A percentile compares a stretch with the other conserved stretches of the same genome.
Conservation (phyloP, 2,329 filamentous ascomycete species). For the Penicillium sp. region DNA sequence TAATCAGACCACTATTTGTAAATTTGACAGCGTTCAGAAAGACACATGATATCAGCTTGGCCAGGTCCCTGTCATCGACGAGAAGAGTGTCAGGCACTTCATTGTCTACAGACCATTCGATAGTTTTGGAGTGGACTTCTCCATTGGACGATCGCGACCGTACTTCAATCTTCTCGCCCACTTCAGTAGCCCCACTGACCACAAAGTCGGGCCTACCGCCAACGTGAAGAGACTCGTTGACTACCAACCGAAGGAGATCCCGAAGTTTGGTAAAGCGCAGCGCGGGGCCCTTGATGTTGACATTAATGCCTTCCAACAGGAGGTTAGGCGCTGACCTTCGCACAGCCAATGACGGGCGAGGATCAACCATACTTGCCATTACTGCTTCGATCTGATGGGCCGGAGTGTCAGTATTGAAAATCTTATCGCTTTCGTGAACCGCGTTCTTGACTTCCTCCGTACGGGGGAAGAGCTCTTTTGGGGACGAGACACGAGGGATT, state of each 20-base stretch:
- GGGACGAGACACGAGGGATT: constrained; percentile 35
- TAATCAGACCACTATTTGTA: constrained; percentile 67
- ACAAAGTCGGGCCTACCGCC: constrained; percentile 55
- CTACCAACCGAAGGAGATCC: constrained; percentile 51
- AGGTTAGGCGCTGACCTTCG: constrained; percentile 43
- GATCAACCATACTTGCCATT: constrained; percentile 44
- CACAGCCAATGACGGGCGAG: constrained; percentile 41
- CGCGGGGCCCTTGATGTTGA: constrained; percentile 40
- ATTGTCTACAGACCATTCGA: constrained; percentile 54
- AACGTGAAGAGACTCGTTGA: constrained; percentile 54
- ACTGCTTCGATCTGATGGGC: constrained; percentile 45
- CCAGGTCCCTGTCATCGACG: constrained; percentile 66
- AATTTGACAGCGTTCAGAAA: constrained; percentile 73
- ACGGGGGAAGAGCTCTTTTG: constrained; percentile 43
- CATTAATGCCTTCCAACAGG: constrained; percentile 41
- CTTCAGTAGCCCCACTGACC: constrained; percentile 48
- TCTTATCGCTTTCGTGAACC: constrained; percentile 49
- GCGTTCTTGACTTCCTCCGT: constrained; percentile 48
- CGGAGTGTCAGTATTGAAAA: constrained; percentile 43
- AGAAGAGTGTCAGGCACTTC: constrained; percentile 52
- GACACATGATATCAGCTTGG: constrained; percentile 67
- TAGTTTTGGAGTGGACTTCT: constrained; percentile 48
- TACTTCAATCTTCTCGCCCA: constrained; percentile 53
- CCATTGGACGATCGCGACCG: constrained; percentile 51
- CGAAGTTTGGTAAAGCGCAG: constrained; percentile 51